Conservation (phyloP, 106 monocot species). For the Vanilla planifolia region DNA sequence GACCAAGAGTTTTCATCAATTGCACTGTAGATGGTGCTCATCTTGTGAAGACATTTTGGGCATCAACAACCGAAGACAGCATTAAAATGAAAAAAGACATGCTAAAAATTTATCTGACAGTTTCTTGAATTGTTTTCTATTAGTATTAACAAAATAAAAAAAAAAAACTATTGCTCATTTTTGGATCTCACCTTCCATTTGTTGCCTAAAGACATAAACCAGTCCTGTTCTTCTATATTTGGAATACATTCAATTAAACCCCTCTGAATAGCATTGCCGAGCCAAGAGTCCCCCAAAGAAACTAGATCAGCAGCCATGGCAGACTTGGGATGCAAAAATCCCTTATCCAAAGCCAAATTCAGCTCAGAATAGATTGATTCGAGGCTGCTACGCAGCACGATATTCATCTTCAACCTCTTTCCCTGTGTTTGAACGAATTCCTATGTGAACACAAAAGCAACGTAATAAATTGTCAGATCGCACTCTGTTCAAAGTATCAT, state of each 20-base stretch:
- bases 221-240: constrained; percentile 59
- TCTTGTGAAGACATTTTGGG: too few species aligned
- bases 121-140: too few species aligned
- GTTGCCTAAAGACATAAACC: constrained; percentile 58
- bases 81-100: too few species aligned
- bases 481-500: neutral
- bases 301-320: constrained; percentile 90
- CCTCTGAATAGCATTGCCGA: constrained; percentile 48
- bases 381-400: constrained; percentile 47
- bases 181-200: constrained; percentile 82
- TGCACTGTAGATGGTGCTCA: too few species aligned
- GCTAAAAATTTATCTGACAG: too few species aligned
- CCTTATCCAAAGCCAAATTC: constrained; percentile 45
- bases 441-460: constrained; percentile 24
- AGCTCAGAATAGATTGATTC: constrained; percentile 65
- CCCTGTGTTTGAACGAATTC: constrained; percentile 88
- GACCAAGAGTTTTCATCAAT: too few species aligned
- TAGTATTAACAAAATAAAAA: neutral
- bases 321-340: constrained; percentile 50
- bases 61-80: too few species aligned
- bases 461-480: neutral
- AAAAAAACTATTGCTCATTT: neutral
- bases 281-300: constrained; percentile 91
- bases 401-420: constrained; percentile 48
- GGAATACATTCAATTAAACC: constrained; percentile 77